These are phyloP conservation scores for Plasmodium relictum DNA, from an alignment of 169 alveolate genomes.

Conservation along the genomic window DNA sequence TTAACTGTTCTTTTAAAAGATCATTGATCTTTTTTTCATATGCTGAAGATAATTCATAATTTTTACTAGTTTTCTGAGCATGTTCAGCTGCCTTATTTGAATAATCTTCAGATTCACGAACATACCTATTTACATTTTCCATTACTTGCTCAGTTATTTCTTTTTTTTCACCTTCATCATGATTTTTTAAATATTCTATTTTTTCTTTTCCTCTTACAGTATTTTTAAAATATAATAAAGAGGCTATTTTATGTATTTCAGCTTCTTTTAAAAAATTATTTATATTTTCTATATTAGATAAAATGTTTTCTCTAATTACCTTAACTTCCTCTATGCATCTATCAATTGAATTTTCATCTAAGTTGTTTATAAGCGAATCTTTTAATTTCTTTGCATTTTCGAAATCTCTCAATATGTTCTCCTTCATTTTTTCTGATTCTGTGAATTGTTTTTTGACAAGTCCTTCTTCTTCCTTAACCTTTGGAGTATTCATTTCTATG, in stretches of 20 bases:
- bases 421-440: too few species aligned
- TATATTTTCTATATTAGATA: not conserved
- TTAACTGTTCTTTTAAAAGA: not conserved
- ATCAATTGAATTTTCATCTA: not conserved
- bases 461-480: too few species aligned
- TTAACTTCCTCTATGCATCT: too few species aligned
- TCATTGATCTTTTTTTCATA: not conserved
- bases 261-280: not conserved
- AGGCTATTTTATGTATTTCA: not conserved
- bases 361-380: too few species aligned
- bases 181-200: constrained; percentile 9
- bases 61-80: not conserved
- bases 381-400: too few species aligned
- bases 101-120: not conserved
- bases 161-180: not conserved
- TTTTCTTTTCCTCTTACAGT: not conserved
- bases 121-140: not conserved
- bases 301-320: too few species aligned
- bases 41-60: not conserved
- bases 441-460: too few species aligned
- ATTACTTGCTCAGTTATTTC: not conserved
- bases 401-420: too few species aligned
- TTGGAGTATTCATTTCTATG: too few species aligned
- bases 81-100: not conserved
- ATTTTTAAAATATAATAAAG: not conserved